Percentiles rank a stretch among this genome's conserved stretches.
Evolutionary conservation across 164 flowering plant genomes (phyloP).

Genomic region (Tetracentron sinense): DNA sequence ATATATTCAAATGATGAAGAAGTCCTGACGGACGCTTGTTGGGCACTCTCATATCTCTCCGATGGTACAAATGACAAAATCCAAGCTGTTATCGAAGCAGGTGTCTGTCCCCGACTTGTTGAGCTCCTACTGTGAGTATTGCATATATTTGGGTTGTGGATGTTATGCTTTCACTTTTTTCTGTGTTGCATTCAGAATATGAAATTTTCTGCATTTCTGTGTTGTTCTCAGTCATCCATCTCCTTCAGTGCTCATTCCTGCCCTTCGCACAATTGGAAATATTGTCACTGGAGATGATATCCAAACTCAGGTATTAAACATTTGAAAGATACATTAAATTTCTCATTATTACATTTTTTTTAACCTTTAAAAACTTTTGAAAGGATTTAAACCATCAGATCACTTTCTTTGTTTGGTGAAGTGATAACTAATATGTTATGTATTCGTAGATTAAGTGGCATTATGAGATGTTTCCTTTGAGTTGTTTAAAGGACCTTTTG

Average conservation of each 20-base stretch:
- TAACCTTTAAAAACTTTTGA: too few species aligned
- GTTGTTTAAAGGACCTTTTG: too few species aligned
- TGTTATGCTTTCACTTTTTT: background rate
- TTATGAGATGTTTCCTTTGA: too few species aligned
- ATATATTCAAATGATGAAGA: slow-evolving; percentile 74
- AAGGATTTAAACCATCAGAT: too few species aligned
- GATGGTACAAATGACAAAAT: slow-evolving; percentile 84
- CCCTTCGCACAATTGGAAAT: slow-evolving; percentile 57
- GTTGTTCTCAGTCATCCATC: slow-evolving; percentile 38
- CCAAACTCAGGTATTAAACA: slow-evolving; percentile 49
- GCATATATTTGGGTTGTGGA: background rate
- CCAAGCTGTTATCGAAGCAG: slow-evolving; percentile 76
- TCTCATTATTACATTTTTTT: too few species aligned
- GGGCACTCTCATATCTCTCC: slow-evolving; percentile 79
- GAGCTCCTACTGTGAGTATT: slow-evolving; percentile 60
- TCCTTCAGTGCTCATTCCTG: slow-evolving; percentile 55
- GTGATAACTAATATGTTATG: too few species aligned
- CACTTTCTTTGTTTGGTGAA: too few species aligned
- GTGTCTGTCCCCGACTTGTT: slow-evolving; percentile 64
- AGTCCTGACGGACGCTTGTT: slow-evolving; percentile 76
- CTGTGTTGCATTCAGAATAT: background rate
- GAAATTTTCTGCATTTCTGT: background rate
- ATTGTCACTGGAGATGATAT: slow-evolving; percentile 60
- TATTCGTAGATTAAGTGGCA: too few species aligned
- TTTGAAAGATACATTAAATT: too few species aligned